Conservation (phyloP, 306 rosid species). For the Cucurbita moschata region DNA sequence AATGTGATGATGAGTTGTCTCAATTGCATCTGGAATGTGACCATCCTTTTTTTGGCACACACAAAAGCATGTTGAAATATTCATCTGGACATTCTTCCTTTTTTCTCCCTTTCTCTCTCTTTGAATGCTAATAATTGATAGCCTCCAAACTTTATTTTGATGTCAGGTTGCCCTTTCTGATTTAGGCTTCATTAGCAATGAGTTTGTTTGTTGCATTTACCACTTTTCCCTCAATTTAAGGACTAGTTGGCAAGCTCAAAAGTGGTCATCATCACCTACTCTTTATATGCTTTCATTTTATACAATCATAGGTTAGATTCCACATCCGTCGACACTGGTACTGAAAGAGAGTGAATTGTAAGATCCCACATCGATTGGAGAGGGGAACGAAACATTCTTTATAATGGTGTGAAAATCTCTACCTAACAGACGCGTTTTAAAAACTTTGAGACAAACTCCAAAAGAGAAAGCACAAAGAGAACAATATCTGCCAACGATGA, state of each 20-base stretch:
- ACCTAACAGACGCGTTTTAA: too few relatives aligned
- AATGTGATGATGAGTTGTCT: conserved; percentile 1
- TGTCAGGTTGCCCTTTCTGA: conserved; percentile 1
- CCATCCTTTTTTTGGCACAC: background rate
- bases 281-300: background rate
- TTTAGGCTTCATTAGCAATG: background rate
- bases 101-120: background rate
- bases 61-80: background rate
- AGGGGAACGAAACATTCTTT: too few relatives aligned
- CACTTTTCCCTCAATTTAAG: conserved; percentile 11
- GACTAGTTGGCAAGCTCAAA: conserved; percentile 5
- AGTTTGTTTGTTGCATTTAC: conserved; percentile 1
- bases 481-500: too few relatives aligned
- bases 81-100: background rate
- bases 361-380: too few relatives aligned
- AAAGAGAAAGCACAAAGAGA: too few relatives aligned
- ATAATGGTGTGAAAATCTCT: too few relatives aligned
- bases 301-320: background rate
- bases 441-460: too few relatives aligned
- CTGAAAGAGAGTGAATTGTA: too few relatives aligned
- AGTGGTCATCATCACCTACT: background rate
- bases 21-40: background rate
- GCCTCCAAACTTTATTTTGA: conserved; percentile 2
- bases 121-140: background rate
- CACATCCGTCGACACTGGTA: too few relatives aligned